phyloP scores from a whole-genome alignment of 1,139 yeast species.

The Pichia sp. region DNA sequence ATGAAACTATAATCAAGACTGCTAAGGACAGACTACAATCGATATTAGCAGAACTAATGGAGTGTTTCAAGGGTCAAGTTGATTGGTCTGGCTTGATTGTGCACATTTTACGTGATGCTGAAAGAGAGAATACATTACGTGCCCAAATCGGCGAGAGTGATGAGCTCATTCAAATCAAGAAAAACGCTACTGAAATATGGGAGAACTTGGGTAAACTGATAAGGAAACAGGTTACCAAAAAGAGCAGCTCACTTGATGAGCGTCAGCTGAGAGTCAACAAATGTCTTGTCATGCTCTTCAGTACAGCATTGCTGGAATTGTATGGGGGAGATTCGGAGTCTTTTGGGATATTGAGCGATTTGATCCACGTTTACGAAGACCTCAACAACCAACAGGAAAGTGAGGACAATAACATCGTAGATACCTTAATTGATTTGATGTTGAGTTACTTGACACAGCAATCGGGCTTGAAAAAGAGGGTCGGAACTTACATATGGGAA shows the following conservation, averaged over 20 bases:
- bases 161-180: conserved; percentile 10
- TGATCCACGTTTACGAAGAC: conserved; percentile 37
- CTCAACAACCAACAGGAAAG: conserved; percentile 29
- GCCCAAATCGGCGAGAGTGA: conserved; percentile 4
- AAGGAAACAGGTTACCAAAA: neutral
- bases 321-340: conserved; percentile 78
- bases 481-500: conserved; percentile 77
- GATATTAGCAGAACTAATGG: conserved; percentile 55
- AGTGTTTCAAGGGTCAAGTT: conserved; percentile 32
- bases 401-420: conserved; percentile 29
- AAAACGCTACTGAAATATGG: conserved; percentile 9
- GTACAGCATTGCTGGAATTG: conserved; percentile 74
- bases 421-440: conserved; percentile 74
- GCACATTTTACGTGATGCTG: conserved; percentile 28
- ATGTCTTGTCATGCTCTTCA: conserved; percentile 66
- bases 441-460: conserved; percentile 72
- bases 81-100: conserved; percentile 56
- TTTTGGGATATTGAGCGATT: conserved; percentile 66
- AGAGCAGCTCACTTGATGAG: neutral
- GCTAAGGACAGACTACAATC: conserved; percentile 62
- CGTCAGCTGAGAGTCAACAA: conserved; percentile 9
- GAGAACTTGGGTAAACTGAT: conserved; percentile 1
- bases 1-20: conserved; percentile 37
- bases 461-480: conserved; percentile 63
- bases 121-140: conserved; percentile 10